Percentiles rank a stretch among this genome's conserved stretches.
phyloP scores from a whole-genome alignment of 2,329 filamentous ascomycete genomes.

The Pseudogymnoascus sp. region DNA sequence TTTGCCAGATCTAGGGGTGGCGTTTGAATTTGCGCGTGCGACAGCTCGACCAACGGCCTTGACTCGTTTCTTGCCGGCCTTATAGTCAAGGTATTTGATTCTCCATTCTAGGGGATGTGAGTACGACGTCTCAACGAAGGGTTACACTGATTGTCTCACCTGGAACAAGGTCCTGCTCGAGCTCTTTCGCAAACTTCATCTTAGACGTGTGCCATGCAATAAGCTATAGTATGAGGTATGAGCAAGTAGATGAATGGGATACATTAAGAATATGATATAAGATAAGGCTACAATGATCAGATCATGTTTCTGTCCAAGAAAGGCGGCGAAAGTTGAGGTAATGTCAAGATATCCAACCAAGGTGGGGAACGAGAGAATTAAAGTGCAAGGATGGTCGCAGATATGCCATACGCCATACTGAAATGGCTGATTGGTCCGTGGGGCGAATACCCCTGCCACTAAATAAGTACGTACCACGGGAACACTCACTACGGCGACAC shows the following conservation, averaged over 20 bases:
- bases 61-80: conserved; percentile 88
- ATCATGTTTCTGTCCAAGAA: not conserved
- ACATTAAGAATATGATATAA: not conserved
- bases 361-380: conserved; percentile 4
- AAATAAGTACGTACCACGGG: not conserved
- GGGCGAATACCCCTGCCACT: not conserved
- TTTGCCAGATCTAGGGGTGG: conserved; percentile 35
- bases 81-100: conserved; percentile 90
- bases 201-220: not conserved
- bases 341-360: conserved; percentile 2
- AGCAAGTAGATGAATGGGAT: not conserved
- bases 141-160: conserved; percentile 37
- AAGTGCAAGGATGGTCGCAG: not conserved
- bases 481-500: not conserved
- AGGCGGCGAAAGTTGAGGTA: not conserved
- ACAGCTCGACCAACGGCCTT: conserved; percentile 73
- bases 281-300: not conserved
- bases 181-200: conserved; percentile 67
- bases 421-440: not conserved
- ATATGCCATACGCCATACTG: not conserved
- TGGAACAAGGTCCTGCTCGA: conserved; percentile 81
- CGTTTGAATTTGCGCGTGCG: conserved; percentile 48
- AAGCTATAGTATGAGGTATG: not conserved
- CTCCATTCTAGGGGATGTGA: conserved; percentile 61
- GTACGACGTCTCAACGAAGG: not conserved